These are phyloP conservation scores for Cercospora janseana DNA, from an alignment of 2,329 filamentous ascomycete species.

Conservation along the genomic window DNA sequence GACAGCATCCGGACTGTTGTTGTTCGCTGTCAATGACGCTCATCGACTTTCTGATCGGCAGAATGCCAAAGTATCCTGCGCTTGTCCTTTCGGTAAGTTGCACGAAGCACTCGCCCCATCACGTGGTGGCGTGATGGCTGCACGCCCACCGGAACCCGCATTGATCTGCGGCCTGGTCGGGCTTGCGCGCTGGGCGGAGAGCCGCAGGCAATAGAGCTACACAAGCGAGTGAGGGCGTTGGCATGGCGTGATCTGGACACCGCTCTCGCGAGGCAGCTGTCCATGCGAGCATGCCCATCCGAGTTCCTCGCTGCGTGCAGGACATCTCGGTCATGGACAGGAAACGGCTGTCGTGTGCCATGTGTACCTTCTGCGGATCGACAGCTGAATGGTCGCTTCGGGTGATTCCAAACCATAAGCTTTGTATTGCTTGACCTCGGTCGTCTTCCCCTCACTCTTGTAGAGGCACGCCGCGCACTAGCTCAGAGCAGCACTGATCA, in stretches of 20 bases:
- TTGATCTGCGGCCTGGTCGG: too few relatives aligned
- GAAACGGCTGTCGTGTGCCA: too few relatives aligned
- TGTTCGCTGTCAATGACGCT: conserved; percentile 22
- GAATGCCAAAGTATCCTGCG: conserved; percentile 20
- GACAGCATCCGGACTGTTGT: conserved; percentile 24
- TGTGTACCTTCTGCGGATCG: neutral
- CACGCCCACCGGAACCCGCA: too few relatives aligned
- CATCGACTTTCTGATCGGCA: conserved; percentile 18
- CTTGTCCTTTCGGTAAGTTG: conserved; percentile 28
- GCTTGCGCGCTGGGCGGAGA: neutral
- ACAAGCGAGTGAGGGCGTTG: too few relatives aligned
- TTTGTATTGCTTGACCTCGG: conserved; percentile 5
- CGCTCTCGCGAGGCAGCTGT: too few relatives aligned
- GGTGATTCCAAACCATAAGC: conserved; percentile 3
- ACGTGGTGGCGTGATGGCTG: neutral
- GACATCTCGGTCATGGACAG: too few relatives aligned
- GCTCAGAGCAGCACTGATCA: conserved; percentile 10
- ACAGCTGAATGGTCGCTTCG: conserved; percentile 10
- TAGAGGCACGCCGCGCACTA: neutral
- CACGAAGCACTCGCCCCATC: neutral
- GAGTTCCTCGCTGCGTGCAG: too few relatives aligned
- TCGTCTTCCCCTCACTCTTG: conserved; percentile 13
- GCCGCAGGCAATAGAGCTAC: neutral
- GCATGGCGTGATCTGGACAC: too few relatives aligned
- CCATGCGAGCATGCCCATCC: too few relatives aligned